A percentile compares a stretch with the other conserved stretches of the same genome.
phyloP scores from a whole-genome alignment of 805 yeast species.

The Dipodascus albidus region DNA sequence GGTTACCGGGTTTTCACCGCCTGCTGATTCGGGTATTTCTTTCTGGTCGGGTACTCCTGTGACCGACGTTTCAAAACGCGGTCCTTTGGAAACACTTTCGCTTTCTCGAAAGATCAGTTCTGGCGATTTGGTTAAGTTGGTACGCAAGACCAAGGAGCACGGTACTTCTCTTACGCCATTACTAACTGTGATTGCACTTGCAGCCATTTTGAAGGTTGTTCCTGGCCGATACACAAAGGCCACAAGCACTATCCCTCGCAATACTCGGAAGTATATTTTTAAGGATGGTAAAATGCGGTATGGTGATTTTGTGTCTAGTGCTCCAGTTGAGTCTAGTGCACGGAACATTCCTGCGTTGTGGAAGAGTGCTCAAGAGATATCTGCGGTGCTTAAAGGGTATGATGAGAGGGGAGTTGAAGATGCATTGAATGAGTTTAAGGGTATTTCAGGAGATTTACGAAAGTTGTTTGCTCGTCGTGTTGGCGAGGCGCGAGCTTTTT shows the following conservation, averaged over 20 bases:
- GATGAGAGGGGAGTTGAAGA: background rate
- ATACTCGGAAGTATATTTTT: background rate
- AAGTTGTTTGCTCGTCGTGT: background rate
- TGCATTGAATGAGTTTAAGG: background rate
- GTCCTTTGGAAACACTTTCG: background rate
- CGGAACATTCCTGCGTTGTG: background rate
- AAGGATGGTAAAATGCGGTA: background rate
- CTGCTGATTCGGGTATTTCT: background rate
- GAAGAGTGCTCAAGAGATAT: background rate
- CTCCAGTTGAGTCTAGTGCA: background rate
- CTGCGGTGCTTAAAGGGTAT: background rate
- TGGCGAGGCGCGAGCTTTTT: background rate
- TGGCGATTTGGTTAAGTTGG: background rate
- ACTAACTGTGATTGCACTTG: background rate
- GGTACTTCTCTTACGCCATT: background rate
- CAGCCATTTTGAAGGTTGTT: background rate
- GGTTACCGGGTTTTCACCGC: background rate
- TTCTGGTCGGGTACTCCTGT: slow-evolving; percentile 1
- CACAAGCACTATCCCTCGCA: background rate
- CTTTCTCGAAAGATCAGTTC: background rate
- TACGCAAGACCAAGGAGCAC: background rate
- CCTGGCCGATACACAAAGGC: background rate
- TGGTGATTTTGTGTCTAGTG: background rate
- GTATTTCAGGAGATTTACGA: background rate
- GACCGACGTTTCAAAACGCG: background rate